Evolutionary conservation across 2,329 filamentous ascomycete genomes (phyloP).

Genomic region (Phyllosticta citrichinensis): DNA sequence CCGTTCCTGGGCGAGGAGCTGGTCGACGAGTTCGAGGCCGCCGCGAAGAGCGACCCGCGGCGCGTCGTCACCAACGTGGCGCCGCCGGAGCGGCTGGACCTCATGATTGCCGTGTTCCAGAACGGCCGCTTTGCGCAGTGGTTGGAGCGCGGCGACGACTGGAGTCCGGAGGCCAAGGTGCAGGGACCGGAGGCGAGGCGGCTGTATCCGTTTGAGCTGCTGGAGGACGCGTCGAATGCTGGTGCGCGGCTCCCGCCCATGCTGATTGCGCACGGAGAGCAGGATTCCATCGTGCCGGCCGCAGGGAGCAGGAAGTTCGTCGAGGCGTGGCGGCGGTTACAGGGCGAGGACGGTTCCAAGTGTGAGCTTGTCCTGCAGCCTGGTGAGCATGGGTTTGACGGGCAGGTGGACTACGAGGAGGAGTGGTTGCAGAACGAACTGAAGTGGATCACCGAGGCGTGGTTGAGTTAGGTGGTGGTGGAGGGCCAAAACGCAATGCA

Average conservation of each 20-base stretch:
- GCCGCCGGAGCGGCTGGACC: constrained; percentile 14
- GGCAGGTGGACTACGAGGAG: background rate
- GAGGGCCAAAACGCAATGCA: too few species aligned
- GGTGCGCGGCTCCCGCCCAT: constrained; percentile 18
- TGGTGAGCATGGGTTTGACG: constrained; percentile 25
- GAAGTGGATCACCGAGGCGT: constrained; percentile 17
- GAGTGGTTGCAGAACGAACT: constrained; percentile 8
- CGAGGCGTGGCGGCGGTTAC: constrained; percentile 14
- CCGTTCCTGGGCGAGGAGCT: constrained; percentile 12
- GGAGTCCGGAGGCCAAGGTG: background rate
- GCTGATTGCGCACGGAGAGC: constrained; percentile 22
- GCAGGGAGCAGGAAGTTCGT: constrained; percentile 20
- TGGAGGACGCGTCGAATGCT: constrained; percentile 16
- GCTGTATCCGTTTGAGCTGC: constrained; percentile 19
- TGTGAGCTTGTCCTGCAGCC: constrained; percentile 13
- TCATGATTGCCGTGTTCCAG: constrained; percentile 15
- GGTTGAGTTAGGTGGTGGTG: constrained; percentile 14
- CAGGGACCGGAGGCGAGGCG: constrained; percentile 9
- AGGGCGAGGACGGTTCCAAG: constrained; percentile 15
- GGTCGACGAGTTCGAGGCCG: constrained; percentile 17
- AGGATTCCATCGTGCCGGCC: constrained; percentile 21
- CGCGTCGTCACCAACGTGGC: constrained; percentile 15
- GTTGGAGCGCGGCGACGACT: constrained; percentile 14
- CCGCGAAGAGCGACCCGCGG: constrained; percentile 13
- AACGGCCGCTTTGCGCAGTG: constrained; percentile 19